A percentile compares a stretch with the other conserved stretches of the same genome.
These are phyloP conservation scores for Colletotrichum plurivorum DNA, from an alignment of 2,329 filamentous ascomycete species.

Conservation along the genomic window DNA sequence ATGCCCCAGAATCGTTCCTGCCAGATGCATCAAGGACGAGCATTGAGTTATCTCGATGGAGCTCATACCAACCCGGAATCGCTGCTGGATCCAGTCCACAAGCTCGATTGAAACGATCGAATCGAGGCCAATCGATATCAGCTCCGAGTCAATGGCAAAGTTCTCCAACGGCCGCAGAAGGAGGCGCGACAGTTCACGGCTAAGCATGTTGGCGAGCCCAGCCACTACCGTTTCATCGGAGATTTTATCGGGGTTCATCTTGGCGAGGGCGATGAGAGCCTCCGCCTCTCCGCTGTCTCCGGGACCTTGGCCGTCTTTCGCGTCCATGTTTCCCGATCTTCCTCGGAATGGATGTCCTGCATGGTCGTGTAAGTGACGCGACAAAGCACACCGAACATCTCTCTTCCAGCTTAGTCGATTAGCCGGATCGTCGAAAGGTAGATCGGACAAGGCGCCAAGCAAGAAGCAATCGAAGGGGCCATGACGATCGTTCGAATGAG, in stretches of 20 bases:
- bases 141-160: constrained; percentile 8
- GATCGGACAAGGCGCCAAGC: constrained; percentile 16
- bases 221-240: not conserved
- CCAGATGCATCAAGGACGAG: constrained; percentile 20
- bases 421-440: constrained; percentile 16
- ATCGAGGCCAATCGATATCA: constrained; percentile 24
- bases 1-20: constrained; percentile 18
- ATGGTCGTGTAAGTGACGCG: constrained; percentile 23
- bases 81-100: constrained; percentile 36
- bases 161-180: constrained; percentile 27
- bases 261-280: constrained; percentile 13
- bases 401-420: constrained; percentile 32
- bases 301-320: not conserved
- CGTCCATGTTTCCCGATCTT: not conserved
- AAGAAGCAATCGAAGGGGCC: constrained; percentile 26
- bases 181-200: constrained; percentile 12
- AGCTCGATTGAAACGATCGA: constrained; percentile 34
- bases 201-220: constrained; percentile 15
- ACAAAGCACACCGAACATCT: constrained; percentile 25
- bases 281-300: constrained; percentile 9
- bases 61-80: constrained; percentile 20
- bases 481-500: not conserved
- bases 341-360: not conserved
- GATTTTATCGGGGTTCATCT: constrained; percentile 14
- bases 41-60: constrained; percentile 34